A percentile compares a stretch with the other conserved stretches of the same genome.
Conservation (phyloP, 345 rosid species). For the Linum lewisii region DNA sequence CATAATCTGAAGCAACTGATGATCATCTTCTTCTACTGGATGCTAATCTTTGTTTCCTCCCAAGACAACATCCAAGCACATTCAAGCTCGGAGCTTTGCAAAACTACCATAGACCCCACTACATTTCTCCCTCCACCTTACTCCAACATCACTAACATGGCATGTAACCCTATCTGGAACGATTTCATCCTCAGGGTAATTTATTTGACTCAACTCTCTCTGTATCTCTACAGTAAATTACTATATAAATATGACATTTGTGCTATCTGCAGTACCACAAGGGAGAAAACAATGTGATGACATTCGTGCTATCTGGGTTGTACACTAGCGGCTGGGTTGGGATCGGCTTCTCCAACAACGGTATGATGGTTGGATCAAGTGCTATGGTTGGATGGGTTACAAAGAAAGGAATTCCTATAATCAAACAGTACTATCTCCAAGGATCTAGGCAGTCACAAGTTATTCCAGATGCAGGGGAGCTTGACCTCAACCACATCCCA, state of each 20-base stretch:
- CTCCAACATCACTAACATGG: constrained; percentile 46
- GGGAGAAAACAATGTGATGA: constrained; percentile 52
- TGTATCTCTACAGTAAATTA: not conserved
- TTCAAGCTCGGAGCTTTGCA: constrained; percentile 42
- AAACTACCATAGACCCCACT: constrained; percentile 30
- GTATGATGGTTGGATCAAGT: constrained; percentile 87
- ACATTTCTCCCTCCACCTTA: constrained; percentile 74
- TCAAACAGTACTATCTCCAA: constrained; percentile 69
- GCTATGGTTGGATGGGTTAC: constrained; percentile 87
- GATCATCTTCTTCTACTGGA: constrained; percentile 15
- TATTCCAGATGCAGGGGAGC: constrained; percentile 59
- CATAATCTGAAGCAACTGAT: too few species aligned
- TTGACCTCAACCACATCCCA: constrained; percentile 55
- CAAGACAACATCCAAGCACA: not conserved
- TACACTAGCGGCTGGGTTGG: constrained; percentile 94
- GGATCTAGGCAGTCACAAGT: constrained; percentile 54
- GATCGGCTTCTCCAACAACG: constrained; percentile 75
- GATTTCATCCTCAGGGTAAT: constrained; percentile 68
- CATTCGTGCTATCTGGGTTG: constrained; percentile 59
- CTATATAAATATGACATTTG: not conserved
- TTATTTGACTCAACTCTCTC: not conserved
- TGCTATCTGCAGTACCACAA: constrained; percentile 44
- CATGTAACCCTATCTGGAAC: constrained; percentile 74
- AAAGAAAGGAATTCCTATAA: constrained; percentile 58
- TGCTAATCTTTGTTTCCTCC: constrained; percentile 17